Evolutionary conservation across 192 early-diverging fungal species (phyloP).

Genomic region (Backusella tuberculispora): DNA sequence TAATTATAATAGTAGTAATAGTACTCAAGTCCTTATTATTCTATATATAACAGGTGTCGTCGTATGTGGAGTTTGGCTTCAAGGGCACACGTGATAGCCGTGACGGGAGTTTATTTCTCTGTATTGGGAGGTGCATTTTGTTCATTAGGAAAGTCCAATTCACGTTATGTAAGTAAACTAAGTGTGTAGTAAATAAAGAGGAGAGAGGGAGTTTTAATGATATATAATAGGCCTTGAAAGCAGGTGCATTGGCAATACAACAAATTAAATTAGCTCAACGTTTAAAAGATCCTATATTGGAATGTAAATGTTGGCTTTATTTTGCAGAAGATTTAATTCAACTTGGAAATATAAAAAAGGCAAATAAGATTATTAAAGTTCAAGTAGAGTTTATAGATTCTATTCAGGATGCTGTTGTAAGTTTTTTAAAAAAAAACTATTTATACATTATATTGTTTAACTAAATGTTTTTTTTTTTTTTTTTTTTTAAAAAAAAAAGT

Average conservation of each 20-base stretch:
- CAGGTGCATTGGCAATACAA: slow-evolving; percentile 36
- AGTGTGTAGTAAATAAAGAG: neutral
- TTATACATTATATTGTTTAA: too few relatives aligned
- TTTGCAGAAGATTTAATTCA: slow-evolving; percentile 49
- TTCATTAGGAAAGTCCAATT: slow-evolving; percentile 46
- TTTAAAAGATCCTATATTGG: slow-evolving; percentile 41
- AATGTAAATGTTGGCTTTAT: slow-evolving; percentile 52
- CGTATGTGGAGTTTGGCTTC: slow-evolving; percentile 23
- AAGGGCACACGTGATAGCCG: slow-evolving; percentile 26
- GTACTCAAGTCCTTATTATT: neutral
- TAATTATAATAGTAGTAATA: neutral
- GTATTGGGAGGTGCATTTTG: slow-evolving; percentile 50
- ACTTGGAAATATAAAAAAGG: slow-evolving; percentile 31
- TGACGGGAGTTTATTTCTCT: slow-evolving; percentile 44
- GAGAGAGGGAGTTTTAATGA: neutral
- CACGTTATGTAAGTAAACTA: slow-evolving; percentile 34
- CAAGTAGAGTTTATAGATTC: slow-evolving; percentile 27
- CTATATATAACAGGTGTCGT: neutral
- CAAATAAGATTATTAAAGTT: slow-evolving; percentile 29
- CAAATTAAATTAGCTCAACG: slow-evolving; percentile 45
- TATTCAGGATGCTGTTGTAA: slow-evolving; percentile 14
- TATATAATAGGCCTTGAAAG: slow-evolving; percentile 42
- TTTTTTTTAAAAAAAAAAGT: neutral
- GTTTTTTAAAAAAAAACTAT: neutral
- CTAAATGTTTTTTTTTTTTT: neutral